Evolutionary conservation across 768 basidiomycete species (phyloP), one percentile per base, ranked within the genome.

Genomic region (Phylloporus rhodoxanthus): DNA sequence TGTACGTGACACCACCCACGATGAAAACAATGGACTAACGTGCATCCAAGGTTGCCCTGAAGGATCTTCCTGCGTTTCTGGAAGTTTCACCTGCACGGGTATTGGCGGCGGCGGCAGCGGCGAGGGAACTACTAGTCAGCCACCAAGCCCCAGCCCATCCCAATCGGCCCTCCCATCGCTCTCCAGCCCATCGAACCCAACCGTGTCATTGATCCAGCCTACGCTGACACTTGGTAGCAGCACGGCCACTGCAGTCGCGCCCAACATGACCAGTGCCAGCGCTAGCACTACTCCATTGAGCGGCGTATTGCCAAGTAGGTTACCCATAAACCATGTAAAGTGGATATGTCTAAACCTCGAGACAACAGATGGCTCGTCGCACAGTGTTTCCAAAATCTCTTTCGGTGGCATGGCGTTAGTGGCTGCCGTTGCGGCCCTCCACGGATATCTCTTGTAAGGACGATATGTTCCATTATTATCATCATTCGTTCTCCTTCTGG

Each of bases 21-120:
- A 8, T 4, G 9, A 13, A 19, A 2, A 13, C 2, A 17, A 13
- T 26, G 23, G 43, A 43, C 52, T 62, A 17, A 57, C n/a, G 9
- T 21, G 14, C 0, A 5, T 23, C 23, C 1, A 26, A 64, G 63
- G 63, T 41, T 65, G 63, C 36, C 43, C 57, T 11, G 19, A 3
- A 8, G 60, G 57, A 13, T 19, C 28, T 8, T 29, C 20, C 2
- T 64, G 63, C 42, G 43, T 25, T 14, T 2, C 33, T 20, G 46
- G 33, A 34, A 34, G 20, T 0, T 3, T 51, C 30, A 52, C 51
- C 8, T 64, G 60, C 41, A 19, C 29, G 2, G 1, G 28, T 10
- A 11, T 8, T 29, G 28, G 28, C 7, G 2, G 5, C 10, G 28
- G 4, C n/a, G 45, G 52, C 4, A 37, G 46, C 5, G 45, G 52